A percentile compares a stretch with the other conserved stretches of the same genome.
phyloP scores from a whole-genome alignment of 371 early-diverging fungal species.

The Mortierella sp. region DNA sequence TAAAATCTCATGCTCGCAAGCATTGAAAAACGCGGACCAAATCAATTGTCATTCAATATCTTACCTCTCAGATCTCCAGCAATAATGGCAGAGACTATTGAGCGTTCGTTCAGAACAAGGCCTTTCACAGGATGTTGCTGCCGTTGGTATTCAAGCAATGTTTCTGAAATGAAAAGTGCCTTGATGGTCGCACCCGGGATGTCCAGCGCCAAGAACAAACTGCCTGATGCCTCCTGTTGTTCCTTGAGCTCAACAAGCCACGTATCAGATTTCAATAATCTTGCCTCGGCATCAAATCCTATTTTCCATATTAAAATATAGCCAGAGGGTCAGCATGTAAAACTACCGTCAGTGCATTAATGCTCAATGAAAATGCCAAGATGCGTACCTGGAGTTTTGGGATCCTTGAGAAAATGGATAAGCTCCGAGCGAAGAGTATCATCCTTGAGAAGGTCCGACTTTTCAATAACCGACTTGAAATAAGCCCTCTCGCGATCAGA shows the following conservation, averaged over 20 bases:
- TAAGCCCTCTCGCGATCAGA: conserved; percentile 28
- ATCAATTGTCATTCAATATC: not conserved
- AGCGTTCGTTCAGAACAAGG: conserved; percentile 24
- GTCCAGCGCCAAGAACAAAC: conserved; percentile 45
- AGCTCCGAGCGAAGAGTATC: conserved; percentile 17
- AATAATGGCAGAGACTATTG: conserved; percentile 33
- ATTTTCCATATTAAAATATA: not conserved
- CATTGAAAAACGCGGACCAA: not conserved
- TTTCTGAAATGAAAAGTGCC: conserved; percentile 40
- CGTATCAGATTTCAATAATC: conserved; percentile 25
- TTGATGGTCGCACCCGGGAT: conserved; percentile 30
- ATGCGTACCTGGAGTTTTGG: conserved; percentile 31
- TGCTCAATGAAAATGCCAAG: not conserved
- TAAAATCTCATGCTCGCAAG: not conserved
- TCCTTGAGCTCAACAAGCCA: conserved; percentile 52
- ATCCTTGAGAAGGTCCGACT: conserved; percentile 39
- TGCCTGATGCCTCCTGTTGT: conserved; percentile 22
- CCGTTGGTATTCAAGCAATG: conserved; percentile 28
- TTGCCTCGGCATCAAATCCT: conserved; percentile 20
- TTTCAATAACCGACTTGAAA: conserved; percentile 34
- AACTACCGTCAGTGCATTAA: not conserved
- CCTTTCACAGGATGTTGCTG: conserved; percentile 17
- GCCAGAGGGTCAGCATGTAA: not conserved
- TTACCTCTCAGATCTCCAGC: conserved; percentile 40
- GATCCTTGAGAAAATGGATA: conserved; percentile 30